Evolutionary conservation across 2,329 filamentous ascomycete genomes (phyloP), one percentile per base, ranked within the genome.

Genomic region (Sclerotinia spermophila): DNA sequence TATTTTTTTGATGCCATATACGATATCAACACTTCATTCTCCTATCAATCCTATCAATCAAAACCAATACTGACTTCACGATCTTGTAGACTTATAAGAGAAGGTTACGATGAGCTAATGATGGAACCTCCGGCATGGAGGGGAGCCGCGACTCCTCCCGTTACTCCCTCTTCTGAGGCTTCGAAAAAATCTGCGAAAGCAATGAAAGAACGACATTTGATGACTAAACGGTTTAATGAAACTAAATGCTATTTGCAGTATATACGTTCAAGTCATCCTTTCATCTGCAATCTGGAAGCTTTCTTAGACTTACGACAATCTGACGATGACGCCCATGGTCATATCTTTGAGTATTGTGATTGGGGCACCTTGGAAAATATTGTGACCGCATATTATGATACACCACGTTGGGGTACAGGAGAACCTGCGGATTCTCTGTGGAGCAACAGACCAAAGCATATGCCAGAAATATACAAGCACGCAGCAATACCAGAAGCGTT

Each of bases 401-500:
- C 11, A 45, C 60, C 60, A 45, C 60, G 42, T 3, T 62, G 27
- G 27, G 40, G 60, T 44, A 1, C n/a, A 13, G 21, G 19, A 30
- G 30, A 13, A 8, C 42, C 5, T 21, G 42, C 6, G 11, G 27
- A 11, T 8, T 7, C 2, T 15, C 0, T 21, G 4, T 15, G 24
- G 13, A 0, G 6, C 10, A n/a, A n/a, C 15, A 60, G 24, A 62
- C 42, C 60, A 33, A 1, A 17, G 33, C 19, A 42, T 45, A 62
- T 62, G 60, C 60, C 60, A 45, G 1, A 1, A 45, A 3, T 35
- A 45, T 62, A 62, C 60, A 62, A 45, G 60, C 42, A 62, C 27
- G 59, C 40, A 45, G 60, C 60, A 35, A 38, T 44, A 27, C 68
- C 68, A 8, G 68, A 69, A 66, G 68, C 44, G 24, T 65, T 69